phyloP scores from a whole-genome alignment of 257 asterid species.

The Primulina eburnea region DNA sequence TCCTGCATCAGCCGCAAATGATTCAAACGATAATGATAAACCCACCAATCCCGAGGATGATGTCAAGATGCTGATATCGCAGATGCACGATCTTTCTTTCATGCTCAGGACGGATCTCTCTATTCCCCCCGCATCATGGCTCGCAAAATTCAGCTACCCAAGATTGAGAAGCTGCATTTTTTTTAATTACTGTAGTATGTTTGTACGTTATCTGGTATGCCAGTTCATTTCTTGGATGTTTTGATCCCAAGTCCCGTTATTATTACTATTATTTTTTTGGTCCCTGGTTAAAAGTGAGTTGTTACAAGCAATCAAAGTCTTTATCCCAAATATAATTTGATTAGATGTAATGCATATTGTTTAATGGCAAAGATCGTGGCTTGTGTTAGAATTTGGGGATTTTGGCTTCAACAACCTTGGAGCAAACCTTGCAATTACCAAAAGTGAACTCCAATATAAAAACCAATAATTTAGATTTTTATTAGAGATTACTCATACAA shows the following conservation, averaged over 20 bases:
- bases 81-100: conserved; percentile 47
- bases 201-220: conserved; percentile 4
- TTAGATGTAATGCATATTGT: too few species aligned
- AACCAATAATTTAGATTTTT: too few species aligned
- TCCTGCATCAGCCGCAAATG: conserved; percentile 26
- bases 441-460: too few species aligned
- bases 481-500: too few species aligned
- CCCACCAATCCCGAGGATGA: conserved; percentile 29
- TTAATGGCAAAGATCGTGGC: too few species aligned
- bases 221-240: conserved; percentile 25
- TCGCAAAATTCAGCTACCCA: conserved; percentile 16
- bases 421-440: too few species aligned
- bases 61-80: conserved; percentile 37
- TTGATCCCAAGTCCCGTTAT: conserved; percentile 26
- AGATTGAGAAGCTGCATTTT: conserved; percentile 25
- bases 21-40: conserved; percentile 16
- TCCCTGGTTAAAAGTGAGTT: not conserved
- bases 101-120: conserved; percentile 36
- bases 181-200: not conserved
- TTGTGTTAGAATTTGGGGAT: too few species aligned
- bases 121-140: conserved; percentile 29
- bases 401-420: too few species aligned
- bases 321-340: not conserved
- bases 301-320: not conserved
- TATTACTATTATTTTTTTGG: not conserved